phyloP scores from a whole-genome alignment of 805 yeast species.

The Lipomyces kockii region DNA sequence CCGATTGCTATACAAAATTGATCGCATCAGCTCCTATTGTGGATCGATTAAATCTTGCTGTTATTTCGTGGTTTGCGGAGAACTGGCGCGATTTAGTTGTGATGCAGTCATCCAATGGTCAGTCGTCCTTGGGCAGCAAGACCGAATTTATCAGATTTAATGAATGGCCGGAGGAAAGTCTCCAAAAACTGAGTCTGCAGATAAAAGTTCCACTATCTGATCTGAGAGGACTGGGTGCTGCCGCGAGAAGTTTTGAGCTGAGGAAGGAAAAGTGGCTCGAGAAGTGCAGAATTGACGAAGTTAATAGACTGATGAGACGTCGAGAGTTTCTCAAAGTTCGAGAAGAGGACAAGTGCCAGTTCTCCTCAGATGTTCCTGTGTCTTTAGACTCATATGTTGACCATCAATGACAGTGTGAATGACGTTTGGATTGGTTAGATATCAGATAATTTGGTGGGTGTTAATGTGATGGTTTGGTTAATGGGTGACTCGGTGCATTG shows the following conservation, averaged over 20 bases:
- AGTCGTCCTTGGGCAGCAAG: conserved; percentile 8
- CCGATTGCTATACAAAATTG: conserved; percentile 30
- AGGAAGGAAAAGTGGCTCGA: conserved; percentile 30
- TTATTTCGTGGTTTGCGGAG: conserved; percentile 25
- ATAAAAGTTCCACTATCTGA: conserved; percentile 22
- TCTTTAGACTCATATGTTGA: not conserved
- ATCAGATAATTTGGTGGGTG: not conserved
- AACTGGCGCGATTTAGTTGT: conserved; percentile 31
- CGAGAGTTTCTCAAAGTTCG: conserved; percentile 21
- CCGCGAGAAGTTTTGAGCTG: conserved; percentile 15
- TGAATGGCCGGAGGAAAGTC: conserved; percentile 28
- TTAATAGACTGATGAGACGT: conserved; percentile 23
- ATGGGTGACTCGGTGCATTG: not conserved
- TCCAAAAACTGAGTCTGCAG: conserved; percentile 27
- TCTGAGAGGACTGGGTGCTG: conserved; percentile 21
- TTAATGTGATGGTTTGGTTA: not conserved
- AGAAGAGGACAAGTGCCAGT: not conserved
- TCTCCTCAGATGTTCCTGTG: not conserved
- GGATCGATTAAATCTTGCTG: conserved; percentile 11
- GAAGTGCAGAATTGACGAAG: conserved; percentile 27
- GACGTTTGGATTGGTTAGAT: not conserved
- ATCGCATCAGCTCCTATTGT: conserved; percentile 20
- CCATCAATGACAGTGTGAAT: not conserved
- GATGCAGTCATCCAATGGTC: not conserved
- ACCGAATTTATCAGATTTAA: conserved; percentile 11